phyloP scores from a whole-genome alignment of 2,329 filamentous ascomycete species.

The Chaetomium strumarium region DNA sequence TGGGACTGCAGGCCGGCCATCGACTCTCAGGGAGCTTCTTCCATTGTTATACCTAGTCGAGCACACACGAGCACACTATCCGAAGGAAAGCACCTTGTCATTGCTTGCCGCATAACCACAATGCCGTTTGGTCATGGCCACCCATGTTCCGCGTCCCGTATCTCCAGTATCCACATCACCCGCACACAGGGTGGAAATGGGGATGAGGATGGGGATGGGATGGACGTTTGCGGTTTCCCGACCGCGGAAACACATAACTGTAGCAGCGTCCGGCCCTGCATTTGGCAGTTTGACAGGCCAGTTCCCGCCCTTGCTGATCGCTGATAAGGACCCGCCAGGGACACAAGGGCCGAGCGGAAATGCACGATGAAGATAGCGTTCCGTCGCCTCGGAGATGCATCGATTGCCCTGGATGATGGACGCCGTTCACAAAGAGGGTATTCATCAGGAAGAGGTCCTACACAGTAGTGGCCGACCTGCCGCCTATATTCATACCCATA shows the following conservation, averaged over 20 bases:
- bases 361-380: conserved; percentile 6
- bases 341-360: conserved; percentile 6
- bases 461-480: not conserved
- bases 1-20: too few species aligned
- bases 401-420: not conserved
- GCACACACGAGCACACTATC: not conserved
- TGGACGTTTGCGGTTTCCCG: not conserved
- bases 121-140: not conserved
- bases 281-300: not conserved
- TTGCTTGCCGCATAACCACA: too few species aligned
- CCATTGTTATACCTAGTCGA: conserved; percentile 4
- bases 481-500: too few species aligned
- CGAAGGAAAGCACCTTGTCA: too few species aligned
- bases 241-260: not conserved
- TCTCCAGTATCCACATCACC: not conserved
- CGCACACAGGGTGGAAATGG: not conserved
- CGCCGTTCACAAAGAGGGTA: not conserved
- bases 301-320: not conserved
- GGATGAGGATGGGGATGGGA: not conserved
- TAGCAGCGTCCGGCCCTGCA: not conserved
- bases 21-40: not conserved
- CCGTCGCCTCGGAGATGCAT: conserved; percentile 14
- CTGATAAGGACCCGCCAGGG: conserved; percentile 7
- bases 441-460: not conserved
- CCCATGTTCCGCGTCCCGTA: not conserved